Percentiles rank a stretch among this genome's conserved stretches.
Conservation (phyloP, 2,329 filamentous ascomycete genomes). For the Tolypocladium amazonense region DNA sequence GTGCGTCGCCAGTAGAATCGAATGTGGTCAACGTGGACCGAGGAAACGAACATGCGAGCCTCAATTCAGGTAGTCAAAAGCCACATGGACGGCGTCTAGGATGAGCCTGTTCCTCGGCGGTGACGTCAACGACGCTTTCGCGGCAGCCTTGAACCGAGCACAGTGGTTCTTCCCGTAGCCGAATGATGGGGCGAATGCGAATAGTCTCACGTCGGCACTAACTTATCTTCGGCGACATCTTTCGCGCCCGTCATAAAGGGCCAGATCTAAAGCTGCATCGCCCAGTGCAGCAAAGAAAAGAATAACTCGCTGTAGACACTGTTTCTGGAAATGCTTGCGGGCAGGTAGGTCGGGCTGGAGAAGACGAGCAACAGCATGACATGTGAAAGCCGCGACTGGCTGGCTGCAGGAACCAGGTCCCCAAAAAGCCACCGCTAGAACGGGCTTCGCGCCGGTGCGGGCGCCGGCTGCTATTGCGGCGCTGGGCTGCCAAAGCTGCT, state of each 20-base stretch:
- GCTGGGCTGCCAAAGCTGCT: neutral
- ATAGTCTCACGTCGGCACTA: neutral
- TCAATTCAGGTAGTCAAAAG: neutral
- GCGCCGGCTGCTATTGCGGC: neutral
- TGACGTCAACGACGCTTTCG: neutral
- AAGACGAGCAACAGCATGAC: neutral
- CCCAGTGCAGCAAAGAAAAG: neutral
- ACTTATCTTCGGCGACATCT: neutral
- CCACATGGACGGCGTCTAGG: neutral
- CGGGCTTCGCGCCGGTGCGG: neutral
- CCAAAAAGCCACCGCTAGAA: neutral
- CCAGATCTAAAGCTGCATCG: neutral
- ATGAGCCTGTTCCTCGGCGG: neutral
- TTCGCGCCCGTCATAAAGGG: neutral
- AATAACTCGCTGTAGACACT: neutral
- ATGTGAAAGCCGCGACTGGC: neutral
- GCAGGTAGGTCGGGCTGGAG: neutral
- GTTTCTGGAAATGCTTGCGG: neutral
- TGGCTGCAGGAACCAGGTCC: constrained; percentile 1
- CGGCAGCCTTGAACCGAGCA: neutral
- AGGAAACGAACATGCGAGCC: neutral
- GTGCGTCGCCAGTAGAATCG: neutral
- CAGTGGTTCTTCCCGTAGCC: neutral
- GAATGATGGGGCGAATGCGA: neutral
- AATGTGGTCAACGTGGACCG: neutral